Evolutionary conservation across 768 basidiomycete species (phyloP).

Genomic region (Postia placenta): DNA sequence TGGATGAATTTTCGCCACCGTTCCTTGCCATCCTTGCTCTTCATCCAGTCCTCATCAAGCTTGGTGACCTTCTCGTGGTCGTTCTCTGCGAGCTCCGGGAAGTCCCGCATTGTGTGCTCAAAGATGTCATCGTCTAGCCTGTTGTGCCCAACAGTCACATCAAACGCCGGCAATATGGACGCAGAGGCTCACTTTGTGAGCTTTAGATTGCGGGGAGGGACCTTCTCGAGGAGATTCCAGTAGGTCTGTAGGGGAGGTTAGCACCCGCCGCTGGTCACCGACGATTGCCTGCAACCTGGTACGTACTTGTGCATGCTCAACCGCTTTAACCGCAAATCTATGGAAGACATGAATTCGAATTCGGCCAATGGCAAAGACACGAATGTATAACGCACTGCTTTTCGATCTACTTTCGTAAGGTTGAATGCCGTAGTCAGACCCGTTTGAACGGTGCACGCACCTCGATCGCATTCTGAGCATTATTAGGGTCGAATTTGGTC

Average conservation of each 20-base stretch:
- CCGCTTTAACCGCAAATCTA: constrained; percentile 90
- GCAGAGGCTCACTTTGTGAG: constrained; percentile 65
- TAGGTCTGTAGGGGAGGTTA: constrained; percentile 57
- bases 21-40: constrained; percentile 81
- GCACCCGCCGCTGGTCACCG: neutral
- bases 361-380: constrained; percentile 8
- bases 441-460: constrained; percentile 37
- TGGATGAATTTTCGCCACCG: constrained; percentile 87
- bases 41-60: constrained; percentile 91
- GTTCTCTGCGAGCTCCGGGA: constrained; percentile 64
- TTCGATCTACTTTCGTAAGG: constrained; percentile 64
- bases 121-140: constrained; percentile 85
- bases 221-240: constrained; percentile 86
- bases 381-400: constrained; percentile 63
- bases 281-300: neutral
- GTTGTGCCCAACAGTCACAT: neutral
- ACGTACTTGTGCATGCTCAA: constrained; percentile 90
- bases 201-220: constrained; percentile 67
- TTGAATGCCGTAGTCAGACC: neutral
- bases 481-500: constrained; percentile 75
- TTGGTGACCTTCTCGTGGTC: constrained; percentile 37
- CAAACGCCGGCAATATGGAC: neutral
- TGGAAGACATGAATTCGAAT: neutral
- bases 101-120: constrained; percentile 63
- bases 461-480: constrained; percentile 89